Base-by-base conservation (phyloP, 2,329 filamentous ascomycete genomes). In the Aspergillus niger region DNA sequence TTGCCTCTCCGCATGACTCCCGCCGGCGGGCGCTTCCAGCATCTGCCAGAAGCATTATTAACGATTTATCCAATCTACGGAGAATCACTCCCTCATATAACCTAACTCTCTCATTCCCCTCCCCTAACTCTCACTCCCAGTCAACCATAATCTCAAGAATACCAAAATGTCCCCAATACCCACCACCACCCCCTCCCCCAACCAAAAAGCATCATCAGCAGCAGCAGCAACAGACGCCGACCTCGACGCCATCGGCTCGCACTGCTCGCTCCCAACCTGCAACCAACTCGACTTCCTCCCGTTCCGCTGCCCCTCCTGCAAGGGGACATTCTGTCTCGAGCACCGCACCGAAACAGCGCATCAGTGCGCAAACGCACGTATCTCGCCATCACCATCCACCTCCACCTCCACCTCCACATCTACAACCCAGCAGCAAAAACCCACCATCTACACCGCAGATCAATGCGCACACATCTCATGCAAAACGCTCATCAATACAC, bases 241-340 rank as follows among this genome's bases (percentile, higher is more conserved):
- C 78, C 89, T 93, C 51, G 89, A 91, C 70, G 85, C 93, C 24
- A 89, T 98, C 69, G 95, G 95, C 77, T 86, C 86, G 63, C 93
- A 97, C 81, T 99, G 95, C 84, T 88, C 97, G 76, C 89, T 91
- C 78, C 82, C 89, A 66, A 96, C 92, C 82, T 99, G 95, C 83
- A 90, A 93, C 74, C 91, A 95, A 74, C 90, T 98, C 62, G 95
- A 98, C 79, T 98, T 99, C 77, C 86, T 99, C 4, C 95, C 95
- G 3, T 98, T 98, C 77, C 85, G 88, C 72, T 99, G 95, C 80
- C 91, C 96, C 74, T 95, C 91, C 68, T 99, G 95, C 80, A 85
- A 80, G 70, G 82, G 83, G 60, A 94, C 90, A 15, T 99, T 88
- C 81, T 99, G 96, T 76, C 89, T 96, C 67, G 94, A 98, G 74